Evolutionary conservation across 805 yeast species (phyloP).

Genomic region (Saccharomycopsis microspora): DNA sequence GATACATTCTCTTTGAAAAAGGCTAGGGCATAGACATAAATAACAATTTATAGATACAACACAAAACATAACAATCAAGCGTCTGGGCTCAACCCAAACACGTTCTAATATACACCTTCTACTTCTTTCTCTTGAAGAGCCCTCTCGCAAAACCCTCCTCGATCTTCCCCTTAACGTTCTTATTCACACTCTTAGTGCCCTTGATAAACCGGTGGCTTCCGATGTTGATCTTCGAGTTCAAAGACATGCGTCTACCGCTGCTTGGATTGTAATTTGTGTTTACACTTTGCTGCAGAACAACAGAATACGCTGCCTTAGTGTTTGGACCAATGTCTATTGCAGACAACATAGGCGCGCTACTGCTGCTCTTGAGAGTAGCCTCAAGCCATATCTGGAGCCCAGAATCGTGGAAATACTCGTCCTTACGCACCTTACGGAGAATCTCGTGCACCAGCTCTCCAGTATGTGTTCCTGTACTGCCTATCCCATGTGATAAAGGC

Average conservation of each 20-base stretch:
- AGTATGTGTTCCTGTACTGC: constrained; percentile 1
- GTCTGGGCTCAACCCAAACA: not conserved
- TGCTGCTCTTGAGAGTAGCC: constrained; percentile 6
- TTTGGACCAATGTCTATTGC: constrained; percentile 10
- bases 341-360: not conserved
- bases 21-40: too few species aligned
- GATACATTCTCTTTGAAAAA: too few species aligned
- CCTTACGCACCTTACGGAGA: constrained; percentile 10
- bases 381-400: constrained; percentile 15
- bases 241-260: constrained; percentile 10
- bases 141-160: constrained; percentile 13
- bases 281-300: constrained; percentile 7
- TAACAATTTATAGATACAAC: too few species aligned
- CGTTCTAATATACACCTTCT: too few species aligned
- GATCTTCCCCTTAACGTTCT: constrained; percentile 14
- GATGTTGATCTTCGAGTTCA: constrained; percentile 13
- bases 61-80: too few species aligned
- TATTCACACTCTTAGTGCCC: constrained; percentile 15
- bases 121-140: constrained; percentile 14
- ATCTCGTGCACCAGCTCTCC: constrained; percentile 13
- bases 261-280: not conserved
- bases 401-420: constrained; percentile 13
- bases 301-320: constrained; percentile 13
- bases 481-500: constrained; percentile 11
- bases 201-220: constrained; percentile 12